Percentiles rank a stretch among this genome's conserved stretches.
phyloP scores from a whole-genome alignment of 306 rosid species.

The Dalbergia oliveri region DNA sequence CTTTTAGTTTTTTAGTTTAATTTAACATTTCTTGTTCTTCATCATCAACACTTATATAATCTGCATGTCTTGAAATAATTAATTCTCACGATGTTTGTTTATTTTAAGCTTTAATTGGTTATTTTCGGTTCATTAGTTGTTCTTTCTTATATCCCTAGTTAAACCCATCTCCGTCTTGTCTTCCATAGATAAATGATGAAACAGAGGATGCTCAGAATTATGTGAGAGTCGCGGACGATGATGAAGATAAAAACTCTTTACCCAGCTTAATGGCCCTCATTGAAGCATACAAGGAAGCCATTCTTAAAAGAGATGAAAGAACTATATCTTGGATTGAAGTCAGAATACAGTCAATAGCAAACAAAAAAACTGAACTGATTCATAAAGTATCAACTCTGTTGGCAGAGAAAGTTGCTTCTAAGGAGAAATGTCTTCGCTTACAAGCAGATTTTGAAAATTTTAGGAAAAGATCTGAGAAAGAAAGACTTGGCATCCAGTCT shows the following conservation, averaged over 20 bases:
- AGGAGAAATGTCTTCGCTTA: constrained; percentile 70
- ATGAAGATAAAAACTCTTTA: constrained; percentile 43
- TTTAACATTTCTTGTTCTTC: not conserved
- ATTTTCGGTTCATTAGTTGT: constrained; percentile 16
- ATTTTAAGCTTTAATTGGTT: constrained; percentile 20
- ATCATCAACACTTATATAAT: not conserved
- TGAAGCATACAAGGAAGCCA: constrained; percentile 75
- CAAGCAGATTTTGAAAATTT: constrained; percentile 98
- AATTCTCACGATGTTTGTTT: constrained; percentile 16
- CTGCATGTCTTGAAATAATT: not conserved
- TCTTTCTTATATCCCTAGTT: constrained; percentile 20
- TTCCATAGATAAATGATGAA: constrained; percentile 56
- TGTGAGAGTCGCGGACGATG: constrained; percentile 39
- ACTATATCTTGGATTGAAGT: constrained; percentile 62
- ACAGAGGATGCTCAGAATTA: constrained; percentile 50
- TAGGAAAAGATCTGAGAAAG: constrained; percentile 82
- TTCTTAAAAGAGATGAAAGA: constrained; percentile 60
- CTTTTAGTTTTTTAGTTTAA: not conserved
- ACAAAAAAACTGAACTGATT: constrained; percentile 58
- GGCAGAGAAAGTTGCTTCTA: constrained; percentile 69
- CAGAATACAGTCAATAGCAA: constrained; percentile 52
- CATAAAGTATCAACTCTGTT: constrained; percentile 61
- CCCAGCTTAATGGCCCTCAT: constrained; percentile 61
- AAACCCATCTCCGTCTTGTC: constrained; percentile 33
- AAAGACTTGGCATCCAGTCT: constrained; percentile 57